Base-by-base conservation (phyloP, 2,329 filamentous ascomycete species). In the Aschersonia sp. region DNA sequence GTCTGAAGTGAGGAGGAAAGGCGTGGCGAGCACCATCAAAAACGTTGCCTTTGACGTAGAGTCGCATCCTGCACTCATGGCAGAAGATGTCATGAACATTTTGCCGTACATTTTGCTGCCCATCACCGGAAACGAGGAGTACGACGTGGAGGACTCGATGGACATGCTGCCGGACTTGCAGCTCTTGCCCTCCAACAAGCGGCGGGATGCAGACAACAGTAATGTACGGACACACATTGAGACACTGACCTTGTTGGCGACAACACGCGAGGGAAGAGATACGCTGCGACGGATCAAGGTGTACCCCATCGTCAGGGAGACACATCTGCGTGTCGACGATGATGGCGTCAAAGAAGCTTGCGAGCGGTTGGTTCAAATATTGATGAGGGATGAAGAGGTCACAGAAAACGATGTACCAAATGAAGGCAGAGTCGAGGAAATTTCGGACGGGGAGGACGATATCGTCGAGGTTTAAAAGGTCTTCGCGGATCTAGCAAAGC, bases 1-100 rank as follows among this genome's bases (percentile, higher is more conserved):
- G 56, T 94, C 86, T 2, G 76, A 84, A 31, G 80, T 96, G 47
- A 79, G 92, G 50, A 76, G 92, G 48, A 87, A 88, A 58, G 92
- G 92, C n/a, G 89, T 96, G n/a, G 91, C 91, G 5, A 89, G 83
- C 51, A 92, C 88, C 7, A 88, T 98, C 62, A 97, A 97, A 65
- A 98, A 98, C 60, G 80, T 86, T 31, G 81, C 87, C 5, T 97
- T 98, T 60, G 85, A 94, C 57, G 67, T 91, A 5, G 66, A 77
- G 3, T 76, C 83, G 0, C 91, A 97, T 58, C 70, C 77, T 0
- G 68, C 73, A 2, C 81, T 95, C 47, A 66, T 96, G 44, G 74
- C 77, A 1, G 80, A 85, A 46, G 77, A 82, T 20, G 80, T 81
- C 40, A 80, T 89, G 45, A 84, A 94, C 56, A 75, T 97, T 12